Evolutionary conservation across 768 basidiomycete species (phyloP).

Genomic region (Ramaria rubella): DNA sequence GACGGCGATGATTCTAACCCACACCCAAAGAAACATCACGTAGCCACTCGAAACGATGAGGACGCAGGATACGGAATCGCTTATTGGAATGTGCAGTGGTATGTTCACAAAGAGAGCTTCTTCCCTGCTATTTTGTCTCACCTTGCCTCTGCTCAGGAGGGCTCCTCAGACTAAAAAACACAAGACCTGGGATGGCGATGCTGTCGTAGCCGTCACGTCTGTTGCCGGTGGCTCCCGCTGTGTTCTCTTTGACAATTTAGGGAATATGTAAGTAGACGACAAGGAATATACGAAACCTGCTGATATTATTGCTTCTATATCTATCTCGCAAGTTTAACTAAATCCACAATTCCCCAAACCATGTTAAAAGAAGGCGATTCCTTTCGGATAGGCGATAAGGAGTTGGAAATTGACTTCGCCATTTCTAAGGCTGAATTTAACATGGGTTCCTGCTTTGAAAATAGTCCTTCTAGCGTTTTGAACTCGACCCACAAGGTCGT

Average conservation of each 20-base stretch:
- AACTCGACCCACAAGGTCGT: conserved; percentile 12
- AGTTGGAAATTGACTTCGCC: conserved; percentile 56
- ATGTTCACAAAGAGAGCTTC: background rate
- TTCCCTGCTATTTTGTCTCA: background rate
- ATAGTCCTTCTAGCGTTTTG: conserved; percentile 19
- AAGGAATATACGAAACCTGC: too few species aligned
- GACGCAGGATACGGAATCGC: background rate
- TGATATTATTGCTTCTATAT: background rate
- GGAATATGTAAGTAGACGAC: conserved; percentile 49
- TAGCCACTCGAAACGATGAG: background rate
- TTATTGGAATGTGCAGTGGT: conserved; percentile 5
- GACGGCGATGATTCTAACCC: background rate
- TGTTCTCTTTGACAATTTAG: conserved; percentile 31
- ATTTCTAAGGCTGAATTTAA: conserved; percentile 51
- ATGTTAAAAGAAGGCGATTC: conserved; percentile 28
- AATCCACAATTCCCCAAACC: background rate
- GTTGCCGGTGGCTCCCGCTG: background rate
- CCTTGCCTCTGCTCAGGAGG: conserved; percentile 42
- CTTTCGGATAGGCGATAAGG: conserved; percentile 44
- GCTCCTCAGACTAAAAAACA: conserved; percentile 70
- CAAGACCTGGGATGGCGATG: conserved; percentile 83
- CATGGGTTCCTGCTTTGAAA: conserved; percentile 60
- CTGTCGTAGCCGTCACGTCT: conserved; percentile 34
- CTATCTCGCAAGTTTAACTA: background rate
- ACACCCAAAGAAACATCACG: background rate